Percentiles rank a stretch among this genome's conserved stretches.
Conservation (phyloP, 2,329 filamentous ascomycete species). For the Ceratocystis variospora region DNA sequence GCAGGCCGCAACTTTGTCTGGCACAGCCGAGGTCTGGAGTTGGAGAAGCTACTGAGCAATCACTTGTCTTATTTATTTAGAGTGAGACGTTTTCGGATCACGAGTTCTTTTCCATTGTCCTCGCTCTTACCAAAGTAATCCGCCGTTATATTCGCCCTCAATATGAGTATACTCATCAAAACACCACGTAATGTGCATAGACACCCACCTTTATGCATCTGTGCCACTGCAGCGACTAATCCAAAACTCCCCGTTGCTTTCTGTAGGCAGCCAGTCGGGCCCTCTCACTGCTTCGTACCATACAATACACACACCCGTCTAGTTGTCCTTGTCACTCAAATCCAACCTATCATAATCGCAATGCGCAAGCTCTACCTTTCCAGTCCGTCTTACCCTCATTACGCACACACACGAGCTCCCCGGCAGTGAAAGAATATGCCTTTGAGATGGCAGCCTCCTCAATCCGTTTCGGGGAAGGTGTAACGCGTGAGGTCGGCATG, state of each 20-base stretch:
- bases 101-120: not conserved
- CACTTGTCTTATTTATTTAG: not conserved
- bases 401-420: constrained; percentile 50
- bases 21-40: constrained; percentile 4
- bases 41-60: not conserved
- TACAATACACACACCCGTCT: constrained; percentile 80
- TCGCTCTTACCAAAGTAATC: not conserved
- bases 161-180: constrained; percentile 11
- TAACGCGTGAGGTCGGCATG: constrained; percentile 95
- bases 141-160: not conserved
- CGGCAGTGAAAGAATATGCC: constrained; percentile 67
- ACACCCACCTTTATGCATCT: not conserved
- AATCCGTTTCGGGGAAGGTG: constrained; percentile 85
- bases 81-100: not conserved
- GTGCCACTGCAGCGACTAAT: not conserved
- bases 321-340: constrained; percentile 89
- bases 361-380: constrained; percentile 25
- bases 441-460: constrained; percentile 97
- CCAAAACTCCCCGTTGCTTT: not conserved
- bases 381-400: not conserved
- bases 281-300: constrained; percentile 64
- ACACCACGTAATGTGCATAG: constrained; percentile 12
- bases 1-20: not conserved
- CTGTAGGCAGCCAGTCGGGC: constrained; percentile 48
- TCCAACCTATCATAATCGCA: constrained; percentile 59